Conservation (phyloP, 805 yeast species). For the Nakazawaea ernobii region DNA sequence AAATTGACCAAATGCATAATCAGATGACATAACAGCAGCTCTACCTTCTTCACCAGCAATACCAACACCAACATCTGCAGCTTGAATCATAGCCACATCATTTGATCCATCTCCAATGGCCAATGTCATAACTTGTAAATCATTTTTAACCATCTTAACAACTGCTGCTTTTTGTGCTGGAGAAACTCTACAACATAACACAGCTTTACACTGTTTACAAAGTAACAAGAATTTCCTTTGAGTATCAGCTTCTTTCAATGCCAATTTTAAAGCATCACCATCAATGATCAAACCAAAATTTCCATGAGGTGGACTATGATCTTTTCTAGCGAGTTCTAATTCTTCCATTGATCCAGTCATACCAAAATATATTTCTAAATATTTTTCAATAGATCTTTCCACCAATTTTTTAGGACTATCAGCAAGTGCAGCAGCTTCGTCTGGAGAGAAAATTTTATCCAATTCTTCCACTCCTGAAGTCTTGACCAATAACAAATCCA, state of each 20-base stretch:
- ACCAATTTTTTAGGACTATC: slow-evolving; percentile 7
- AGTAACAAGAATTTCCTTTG: slow-evolving; percentile 54
- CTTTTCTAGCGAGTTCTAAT: slow-evolving; percentile 43
- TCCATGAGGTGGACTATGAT: slow-evolving; percentile 60
- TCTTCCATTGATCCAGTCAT: slow-evolving; percentile 38
- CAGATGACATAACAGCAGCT: slow-evolving; percentile 83
- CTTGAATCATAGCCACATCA: slow-evolving; percentile 85
- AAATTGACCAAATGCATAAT: slow-evolving; percentile 79
- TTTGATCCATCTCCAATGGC: slow-evolving; percentile 87
- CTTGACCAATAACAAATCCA: slow-evolving; percentile 63
- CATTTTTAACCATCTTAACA: slow-evolving; percentile 58
- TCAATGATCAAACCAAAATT: slow-evolving; percentile 61
- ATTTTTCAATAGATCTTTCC: slow-evolving; percentile 37
- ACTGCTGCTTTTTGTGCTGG: slow-evolving; percentile 81
- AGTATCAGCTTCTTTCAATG: slow-evolving; percentile 31
- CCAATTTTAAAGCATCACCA: slow-evolving; percentile 54
- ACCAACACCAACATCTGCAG: slow-evolving; percentile 81
- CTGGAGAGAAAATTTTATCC: slow-evolving; percentile 4
- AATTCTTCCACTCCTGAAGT: slow-evolving; percentile 28
- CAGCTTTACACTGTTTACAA: slow-evolving; percentile 72
- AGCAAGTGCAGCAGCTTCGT: background rate
- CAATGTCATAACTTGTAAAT: slow-evolving; percentile 66
- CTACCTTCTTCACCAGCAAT: slow-evolving; percentile 86
- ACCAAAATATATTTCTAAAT: slow-evolving; percentile 42
- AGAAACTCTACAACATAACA: slow-evolving; percentile 79